Percentiles rank a stretch among this genome's conserved stretches.
These are phyloP conservation scores for Ilyonectria mors-panacis DNA, from an alignment of 2,329 filamentous ascomycete species.

Conservation along the genomic window DNA sequence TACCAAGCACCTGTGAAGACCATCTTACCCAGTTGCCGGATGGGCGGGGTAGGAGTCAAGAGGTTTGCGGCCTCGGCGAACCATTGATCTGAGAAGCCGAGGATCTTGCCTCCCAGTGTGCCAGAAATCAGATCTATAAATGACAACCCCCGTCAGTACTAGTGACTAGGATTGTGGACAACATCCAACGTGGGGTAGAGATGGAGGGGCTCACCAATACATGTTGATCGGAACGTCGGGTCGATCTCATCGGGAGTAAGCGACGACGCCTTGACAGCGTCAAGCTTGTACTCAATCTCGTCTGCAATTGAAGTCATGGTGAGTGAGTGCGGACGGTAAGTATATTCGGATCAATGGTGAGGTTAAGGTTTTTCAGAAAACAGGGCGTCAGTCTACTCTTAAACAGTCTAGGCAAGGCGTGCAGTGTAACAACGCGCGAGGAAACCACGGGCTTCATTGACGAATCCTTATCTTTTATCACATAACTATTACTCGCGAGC, in stretches of 20 bases:
- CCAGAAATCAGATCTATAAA: slow-evolving; percentile 72
- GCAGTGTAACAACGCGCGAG: slow-evolving; percentile 7
- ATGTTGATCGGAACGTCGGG: slow-evolving; percentile 72
- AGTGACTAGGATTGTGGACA: neutral
- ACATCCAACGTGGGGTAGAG: slow-evolving; percentile 4
- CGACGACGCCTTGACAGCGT: slow-evolving; percentile 64
- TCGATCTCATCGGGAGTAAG: slow-evolving; percentile 71
- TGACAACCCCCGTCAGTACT: slow-evolving; percentile 9
- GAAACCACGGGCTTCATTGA: slow-evolving; percentile 6
- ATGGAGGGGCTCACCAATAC: slow-evolving; percentile 66
- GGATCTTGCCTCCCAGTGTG: slow-evolving; percentile 73
- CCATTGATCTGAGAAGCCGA: slow-evolving; percentile 78
- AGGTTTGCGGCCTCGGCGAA: slow-evolving; percentile 77
- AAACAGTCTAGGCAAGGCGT: neutral
- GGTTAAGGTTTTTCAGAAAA: slow-evolving; percentile 1
- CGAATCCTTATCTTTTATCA: slow-evolving; percentile 41
- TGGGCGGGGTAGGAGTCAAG: slow-evolving; percentile 74
- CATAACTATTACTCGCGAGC: slow-evolving; percentile 28
- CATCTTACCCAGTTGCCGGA: slow-evolving; percentile 77
- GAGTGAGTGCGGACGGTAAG: neutral
- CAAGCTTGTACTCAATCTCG: slow-evolving; percentile 69
- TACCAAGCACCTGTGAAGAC: slow-evolving; percentile 80
- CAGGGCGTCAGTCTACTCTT: slow-evolving; percentile 16
- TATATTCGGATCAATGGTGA: slow-evolving; percentile 6
- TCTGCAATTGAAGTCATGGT: slow-evolving; percentile 58